Evolutionary conservation across 306 rosid species (phyloP), one percentile per base, ranked within the genome.

Genomic region (Castanea crenata): DNA sequence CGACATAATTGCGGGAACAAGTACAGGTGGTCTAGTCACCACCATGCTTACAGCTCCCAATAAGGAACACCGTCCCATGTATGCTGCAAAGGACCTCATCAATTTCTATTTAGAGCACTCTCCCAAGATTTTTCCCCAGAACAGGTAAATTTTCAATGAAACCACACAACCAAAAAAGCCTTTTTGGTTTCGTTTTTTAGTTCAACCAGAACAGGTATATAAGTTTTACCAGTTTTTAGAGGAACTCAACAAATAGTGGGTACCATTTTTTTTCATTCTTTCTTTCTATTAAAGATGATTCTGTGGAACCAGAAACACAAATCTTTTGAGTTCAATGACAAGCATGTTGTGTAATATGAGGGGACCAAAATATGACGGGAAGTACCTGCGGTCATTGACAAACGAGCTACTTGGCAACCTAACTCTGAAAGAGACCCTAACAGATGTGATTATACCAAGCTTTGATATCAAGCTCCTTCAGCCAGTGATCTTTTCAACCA

Each of bases 361-460:
- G 21, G 84, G 90, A 10, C 90, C 88, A 1, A 87, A 82, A 25
- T 87, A 87, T 32, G 88, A 84, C 27, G 90, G 90, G 8, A 74
- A 73, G 67, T 64, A 87, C 54, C 54, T 49, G 54, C 54, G 16
- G 54, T 49, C 54, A 49, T 49, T 49, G 54, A 49, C 54, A 49
- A 49, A 49, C 54, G 54, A 13, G 54, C 16, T 49, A 12, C 54
- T 49, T 49, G 54, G 54, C 15, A 13, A 49, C 54, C 54, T 49
- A 49, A 49, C 54, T 49, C 54, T 49, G 54, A 49, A 49, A 49
- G 54, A 49, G 54, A 49, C 54, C 15, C 54, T 49, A 49, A 49
- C 54, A 3, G 54, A 49, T 2, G 54, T 49, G 15, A 62, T 87
- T 13, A 77, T 87, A 27, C 90, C 91, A 8, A 52, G 83, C 32